Evolutionary conservation across 2,329 filamentous ascomycete genomes (phyloP).

Genomic region (Thielaviopsis ethacetica): DNA sequence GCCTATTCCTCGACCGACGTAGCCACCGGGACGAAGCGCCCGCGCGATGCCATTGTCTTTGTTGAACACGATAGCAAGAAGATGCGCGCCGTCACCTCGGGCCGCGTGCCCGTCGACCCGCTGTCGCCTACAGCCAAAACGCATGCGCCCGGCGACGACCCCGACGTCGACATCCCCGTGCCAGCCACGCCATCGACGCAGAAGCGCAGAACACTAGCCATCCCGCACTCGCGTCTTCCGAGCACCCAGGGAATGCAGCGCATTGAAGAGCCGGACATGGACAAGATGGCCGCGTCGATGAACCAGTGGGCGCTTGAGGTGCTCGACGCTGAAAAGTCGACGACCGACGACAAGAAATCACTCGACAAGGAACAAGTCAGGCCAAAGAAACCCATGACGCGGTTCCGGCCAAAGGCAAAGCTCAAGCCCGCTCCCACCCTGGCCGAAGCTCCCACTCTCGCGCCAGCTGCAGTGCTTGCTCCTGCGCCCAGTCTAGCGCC

Average conservation of each 20-base stretch:
- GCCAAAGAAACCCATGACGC: slow-evolving; percentile 37
- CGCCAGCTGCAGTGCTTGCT: slow-evolving; percentile 6
- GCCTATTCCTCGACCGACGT: slow-evolving; percentile 2
- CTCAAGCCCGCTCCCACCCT: neutral
- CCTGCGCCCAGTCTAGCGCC: no score
- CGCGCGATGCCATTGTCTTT: slow-evolving; percentile 29
- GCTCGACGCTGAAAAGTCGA: slow-evolving; percentile 20
- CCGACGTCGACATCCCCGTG: slow-evolving; percentile 8
- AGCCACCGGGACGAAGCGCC: slow-evolving; percentile 7
- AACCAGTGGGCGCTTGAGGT: slow-evolving; percentile 38
- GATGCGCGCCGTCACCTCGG: slow-evolving; percentile 13
- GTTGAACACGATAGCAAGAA: slow-evolving; percentile 34
- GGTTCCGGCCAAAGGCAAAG: slow-evolving; percentile 24
- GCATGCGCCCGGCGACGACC: neutral
- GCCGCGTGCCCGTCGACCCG: neutral
- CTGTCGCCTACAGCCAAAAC: neutral
- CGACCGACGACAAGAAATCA: neutral
- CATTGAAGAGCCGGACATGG: slow-evolving; percentile 26
- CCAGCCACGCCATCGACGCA: slow-evolving; percentile 9
- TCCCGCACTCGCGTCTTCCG: slow-evolving; percentile 18
- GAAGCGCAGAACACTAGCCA: slow-evolving; percentile 8
- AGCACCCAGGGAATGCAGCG: slow-evolving; percentile 19
- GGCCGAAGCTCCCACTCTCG: neutral
- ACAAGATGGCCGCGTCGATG: slow-evolving; percentile 37
- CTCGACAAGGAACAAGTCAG: slow-evolving; percentile 15